Percentiles rank a stretch among this genome's conserved stretches.
These are phyloP conservation scores for Stephania cephalantha DNA, from an alignment of 164 flowering plant species.

Conservation along the genomic window DNA sequence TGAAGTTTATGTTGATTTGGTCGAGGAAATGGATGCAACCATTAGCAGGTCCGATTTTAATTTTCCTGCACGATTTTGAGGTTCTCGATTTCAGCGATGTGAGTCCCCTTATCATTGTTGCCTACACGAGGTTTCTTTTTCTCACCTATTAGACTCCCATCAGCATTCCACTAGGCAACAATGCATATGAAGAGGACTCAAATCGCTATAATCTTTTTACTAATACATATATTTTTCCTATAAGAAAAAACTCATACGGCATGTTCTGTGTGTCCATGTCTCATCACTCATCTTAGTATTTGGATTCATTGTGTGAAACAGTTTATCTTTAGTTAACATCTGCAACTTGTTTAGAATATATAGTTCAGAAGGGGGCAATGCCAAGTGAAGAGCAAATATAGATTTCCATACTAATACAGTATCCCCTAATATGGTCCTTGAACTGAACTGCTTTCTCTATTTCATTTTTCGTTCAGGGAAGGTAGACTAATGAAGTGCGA, in stretches of 20 bases:
- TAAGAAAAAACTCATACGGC: too few relatives aligned
- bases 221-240: too few relatives aligned
- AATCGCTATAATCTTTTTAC: too few relatives aligned
- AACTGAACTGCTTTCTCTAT: slow-evolving; percentile 4
- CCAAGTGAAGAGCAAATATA: background rate
- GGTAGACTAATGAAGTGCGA: slow-evolving; percentile 86
- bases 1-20: slow-evolving; percentile 90
- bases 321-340: too few relatives aligned
- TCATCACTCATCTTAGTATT: too few relatives aligned
- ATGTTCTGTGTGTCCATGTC: too few relatives aligned
- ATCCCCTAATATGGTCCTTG: background rate
- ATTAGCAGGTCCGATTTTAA: slow-evolving; percentile 57
- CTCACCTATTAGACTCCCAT: too few relatives aligned
- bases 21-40: slow-evolving; percentile 92
- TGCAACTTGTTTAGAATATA: background rate
- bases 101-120: too few relatives aligned
- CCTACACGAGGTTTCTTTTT: too few relatives aligned
- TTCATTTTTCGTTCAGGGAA: slow-evolving; percentile 45
- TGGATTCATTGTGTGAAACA: too few relatives aligned
- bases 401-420: background rate
- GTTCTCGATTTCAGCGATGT: background rate
- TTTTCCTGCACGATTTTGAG: background rate
- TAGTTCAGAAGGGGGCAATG: background rate
- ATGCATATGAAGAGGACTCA: too few relatives aligned
- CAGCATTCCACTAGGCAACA: too few relatives aligned